Percentiles rank a stretch among this genome's conserved stretches.
phyloP scores from a whole-genome alignment of 1,284 basidiomycete genomes.

The Ganoderma resinaceum region DNA sequence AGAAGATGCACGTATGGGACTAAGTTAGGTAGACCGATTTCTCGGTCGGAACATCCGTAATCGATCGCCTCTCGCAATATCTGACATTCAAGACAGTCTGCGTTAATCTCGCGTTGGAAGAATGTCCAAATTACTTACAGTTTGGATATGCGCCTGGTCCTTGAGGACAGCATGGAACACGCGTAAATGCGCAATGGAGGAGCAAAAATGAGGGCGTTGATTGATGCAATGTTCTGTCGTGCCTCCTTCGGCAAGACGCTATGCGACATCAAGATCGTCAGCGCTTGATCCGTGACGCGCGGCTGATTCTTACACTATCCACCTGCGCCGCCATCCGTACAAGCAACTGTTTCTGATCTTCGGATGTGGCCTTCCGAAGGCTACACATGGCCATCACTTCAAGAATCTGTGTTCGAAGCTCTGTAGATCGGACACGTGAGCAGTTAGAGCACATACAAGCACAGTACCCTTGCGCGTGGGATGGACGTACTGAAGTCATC shows the following conservation, averaged over 20 bases:
- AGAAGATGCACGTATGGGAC: constrained; percentile 60
- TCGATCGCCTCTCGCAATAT: constrained; percentile 23
- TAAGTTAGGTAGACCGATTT: constrained; percentile 46
- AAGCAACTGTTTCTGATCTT: constrained; percentile 18
- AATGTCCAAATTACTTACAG: not conserved
- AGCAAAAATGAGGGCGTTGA: constrained; percentile 5
- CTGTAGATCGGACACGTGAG: constrained; percentile 22
- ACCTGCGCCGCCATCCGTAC: constrained; percentile 13
- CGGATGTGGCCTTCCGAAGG: constrained; percentile 34
- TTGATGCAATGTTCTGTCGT: not conserved
- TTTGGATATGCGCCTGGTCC: not conserved
- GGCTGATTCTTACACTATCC: constrained; percentile 5
- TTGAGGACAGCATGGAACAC: constrained; percentile 10
- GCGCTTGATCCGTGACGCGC: too few relatives aligned
- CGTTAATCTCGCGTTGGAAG: not conserved
- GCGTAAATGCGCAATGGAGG: constrained; percentile 14
- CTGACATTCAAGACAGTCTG: not conserved
- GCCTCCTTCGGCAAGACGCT: constrained; percentile 12
- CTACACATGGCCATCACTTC: constrained; percentile 50
- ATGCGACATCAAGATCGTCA: not conserved
- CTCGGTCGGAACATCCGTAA: constrained; percentile 16
- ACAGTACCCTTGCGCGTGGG: not conserved
- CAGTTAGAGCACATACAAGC: not conserved
- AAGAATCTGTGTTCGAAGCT: constrained; percentile 46
- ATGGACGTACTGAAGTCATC: constrained; percentile 14